Conservation (phyloP, 768 basidiomycete genomes). For the Lactifluus echinatus region DNA sequence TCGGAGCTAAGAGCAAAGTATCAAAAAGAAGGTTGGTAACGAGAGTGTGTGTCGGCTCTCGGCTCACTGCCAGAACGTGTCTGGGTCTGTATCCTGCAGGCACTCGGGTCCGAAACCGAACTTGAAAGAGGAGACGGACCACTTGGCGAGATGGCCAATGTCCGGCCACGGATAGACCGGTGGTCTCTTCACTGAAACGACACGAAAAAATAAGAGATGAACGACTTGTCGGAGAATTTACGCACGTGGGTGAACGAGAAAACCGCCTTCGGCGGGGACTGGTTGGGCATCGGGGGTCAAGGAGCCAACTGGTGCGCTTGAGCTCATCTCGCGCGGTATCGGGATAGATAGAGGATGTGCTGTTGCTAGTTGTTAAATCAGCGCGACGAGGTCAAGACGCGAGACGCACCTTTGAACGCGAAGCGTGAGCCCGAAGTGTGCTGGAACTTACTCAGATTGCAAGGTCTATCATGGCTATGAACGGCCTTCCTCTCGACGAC, state of each 20-base stretch:
- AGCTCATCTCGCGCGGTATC: not conserved
- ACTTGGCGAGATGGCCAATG: slow-evolving; percentile 82
- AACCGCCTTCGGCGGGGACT: slow-evolving; percentile 28
- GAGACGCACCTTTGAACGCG: no score
- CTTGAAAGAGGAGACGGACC: slow-evolving; percentile 95
- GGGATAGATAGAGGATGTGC: no score
- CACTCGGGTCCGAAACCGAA: slow-evolving; percentile 95
- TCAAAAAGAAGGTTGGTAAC: not conserved
- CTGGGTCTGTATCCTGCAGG: slow-evolving; percentile 76
- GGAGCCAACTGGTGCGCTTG: not conserved
- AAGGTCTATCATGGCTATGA: slow-evolving; percentile 11
- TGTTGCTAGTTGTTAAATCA: no score
- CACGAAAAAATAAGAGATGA: no score
- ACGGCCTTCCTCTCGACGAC: slow-evolving; percentile 40
- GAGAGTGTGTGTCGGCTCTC: not conserved
- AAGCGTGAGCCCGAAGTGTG: no score
- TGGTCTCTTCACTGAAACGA: slow-evolving; percentile 30
- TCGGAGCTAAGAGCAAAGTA: slow-evolving; percentile 49
- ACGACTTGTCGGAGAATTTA: no score
- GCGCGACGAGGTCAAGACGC: no score
- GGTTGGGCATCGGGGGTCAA: not conserved
- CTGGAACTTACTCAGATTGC: no score
- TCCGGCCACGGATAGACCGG: slow-evolving; percentile 66
- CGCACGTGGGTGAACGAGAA: slow-evolving; percentile 34
- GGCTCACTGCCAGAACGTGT: slow-evolving; percentile 96